Evolutionary conservation across 75 land plant species (phyloP).

Genomic region (Pinus tabuliformis): DNA sequence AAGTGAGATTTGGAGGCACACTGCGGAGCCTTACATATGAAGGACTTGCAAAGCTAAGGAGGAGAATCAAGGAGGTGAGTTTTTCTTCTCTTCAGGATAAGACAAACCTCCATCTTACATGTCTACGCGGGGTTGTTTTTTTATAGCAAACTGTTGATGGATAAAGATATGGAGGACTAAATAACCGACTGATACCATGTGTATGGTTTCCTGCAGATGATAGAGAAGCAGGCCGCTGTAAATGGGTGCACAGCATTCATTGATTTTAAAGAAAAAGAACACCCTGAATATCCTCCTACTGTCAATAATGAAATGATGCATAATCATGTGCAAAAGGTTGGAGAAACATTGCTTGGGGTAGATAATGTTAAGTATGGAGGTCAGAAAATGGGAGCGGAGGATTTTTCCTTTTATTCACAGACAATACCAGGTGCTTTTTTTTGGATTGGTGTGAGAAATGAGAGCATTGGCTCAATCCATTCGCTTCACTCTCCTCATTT

Average conservation of each 20-base stretch:
- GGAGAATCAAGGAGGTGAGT: constrained; percentile 61
- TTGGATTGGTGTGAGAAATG: constrained; percentile 49
- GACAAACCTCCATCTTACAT: no score
- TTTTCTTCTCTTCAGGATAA: not conserved
- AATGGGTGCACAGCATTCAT: constrained; percentile 56
- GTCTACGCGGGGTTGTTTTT: no score
- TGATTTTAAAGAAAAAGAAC: constrained; percentile 53
- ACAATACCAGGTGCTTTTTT: constrained; percentile 53
- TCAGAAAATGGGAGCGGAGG: constrained; percentile 71
- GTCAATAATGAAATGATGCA: constrained; percentile 59
- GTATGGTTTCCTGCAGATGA: constrained; percentile 27
- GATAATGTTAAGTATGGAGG: constrained; percentile 28
- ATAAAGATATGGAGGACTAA: not conserved
- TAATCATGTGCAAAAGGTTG: constrained; percentile 53
- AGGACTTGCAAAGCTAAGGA: constrained; percentile 40
- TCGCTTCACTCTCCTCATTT: constrained; percentile 67
- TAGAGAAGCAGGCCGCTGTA: constrained; percentile 56
- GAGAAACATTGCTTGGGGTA: constrained; percentile 47
- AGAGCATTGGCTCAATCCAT: constrained; percentile 23
- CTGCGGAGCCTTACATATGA: constrained; percentile 52
- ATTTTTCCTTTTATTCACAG: constrained; percentile 74
- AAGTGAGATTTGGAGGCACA: constrained; percentile 74
- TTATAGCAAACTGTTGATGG: not conserved
- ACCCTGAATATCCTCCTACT: constrained; percentile 52
- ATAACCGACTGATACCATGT: not conserved